phyloP scores from a whole-genome alignment of 2,329 filamentous ascomycete genomes.

The Apiospora sp. region DNA sequence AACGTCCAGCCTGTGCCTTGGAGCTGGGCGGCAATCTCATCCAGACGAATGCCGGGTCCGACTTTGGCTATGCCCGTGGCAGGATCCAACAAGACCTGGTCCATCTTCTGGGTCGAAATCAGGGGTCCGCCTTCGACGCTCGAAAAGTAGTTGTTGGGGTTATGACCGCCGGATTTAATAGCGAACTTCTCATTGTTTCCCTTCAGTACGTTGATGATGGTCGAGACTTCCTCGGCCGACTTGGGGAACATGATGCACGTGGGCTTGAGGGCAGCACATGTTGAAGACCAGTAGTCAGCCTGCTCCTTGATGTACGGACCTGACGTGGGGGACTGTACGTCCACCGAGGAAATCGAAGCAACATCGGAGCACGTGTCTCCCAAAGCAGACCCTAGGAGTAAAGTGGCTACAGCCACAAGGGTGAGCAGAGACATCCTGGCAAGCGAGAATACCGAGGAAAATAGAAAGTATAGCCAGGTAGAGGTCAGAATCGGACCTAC shows the following conservation, averaged over 20 bases:
- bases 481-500: not conserved
- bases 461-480: not conserved
- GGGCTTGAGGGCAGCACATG: conserved; percentile 51
- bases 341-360: conserved; percentile 42
- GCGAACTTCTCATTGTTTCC: conserved; percentile 58
- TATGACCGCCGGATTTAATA: conserved; percentile 65
- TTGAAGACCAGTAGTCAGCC: conserved; percentile 54
- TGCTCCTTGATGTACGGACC: conserved; percentile 48
- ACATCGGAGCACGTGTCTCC: conserved; percentile 50
- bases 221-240: conserved; percentile 59
- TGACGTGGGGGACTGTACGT: conserved; percentile 44
- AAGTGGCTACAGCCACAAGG: not conserved
- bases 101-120: conserved; percentile 56
- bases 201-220: conserved; percentile 57
- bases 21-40: conserved; percentile 49
- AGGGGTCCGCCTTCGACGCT: conserved; percentile 58
- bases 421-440: conserved; percentile 13
- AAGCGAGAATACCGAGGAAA: not conserved
- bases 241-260: conserved; percentile 57
- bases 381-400: conserved; percentile 31
- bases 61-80: conserved; percentile 50
- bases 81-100: conserved; percentile 49
- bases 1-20: conserved; percentile 53
- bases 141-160: conserved; percentile 59
- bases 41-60: conserved; percentile 55